These are phyloP conservation scores for Carex kokanica DNA, from an alignment of 176 grass and related monocot species.

Conservation along the genomic window DNA sequence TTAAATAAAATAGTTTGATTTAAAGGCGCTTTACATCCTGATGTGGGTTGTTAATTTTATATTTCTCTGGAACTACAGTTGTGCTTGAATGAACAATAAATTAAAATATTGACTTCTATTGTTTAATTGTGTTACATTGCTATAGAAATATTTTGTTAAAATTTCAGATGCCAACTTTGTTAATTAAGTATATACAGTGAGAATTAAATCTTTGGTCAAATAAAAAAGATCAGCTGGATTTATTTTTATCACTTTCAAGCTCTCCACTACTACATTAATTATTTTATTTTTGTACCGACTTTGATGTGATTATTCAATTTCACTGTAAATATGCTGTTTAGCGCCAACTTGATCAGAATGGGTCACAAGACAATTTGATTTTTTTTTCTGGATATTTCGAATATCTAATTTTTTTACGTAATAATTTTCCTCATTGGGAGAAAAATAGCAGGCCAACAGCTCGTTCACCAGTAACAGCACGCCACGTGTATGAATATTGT, in stretches of 20 bases:
- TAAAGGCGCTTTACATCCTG: not conserved
- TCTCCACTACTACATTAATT: constrained; percentile 18
- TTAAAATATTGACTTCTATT: not conserved
- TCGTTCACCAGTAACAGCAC: no score
- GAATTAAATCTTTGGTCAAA: not conserved
- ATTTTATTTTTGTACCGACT: not conserved
- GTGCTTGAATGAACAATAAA: not conserved
- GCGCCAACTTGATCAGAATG: no score
- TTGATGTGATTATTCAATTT: not conserved
- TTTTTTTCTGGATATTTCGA: no score
- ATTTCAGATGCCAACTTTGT: not conserved
- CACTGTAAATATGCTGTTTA: no score
- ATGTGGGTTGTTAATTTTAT: constrained; percentile 7
- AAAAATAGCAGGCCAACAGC: no score
- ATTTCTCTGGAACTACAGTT: not conserved
- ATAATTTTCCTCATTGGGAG: no score
- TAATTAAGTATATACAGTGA: constrained; percentile 2
- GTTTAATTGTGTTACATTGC: not conserved
- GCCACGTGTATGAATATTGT: no score
- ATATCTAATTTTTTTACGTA: no score
- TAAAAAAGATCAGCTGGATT: not conserved
- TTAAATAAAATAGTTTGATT: not conserved
- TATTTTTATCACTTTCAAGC: not conserved
- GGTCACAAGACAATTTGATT: no score
- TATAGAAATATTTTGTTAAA: not conserved